Conservation (phyloP, 2,329 filamentous ascomycete genomes). For the Cladophialophora bantiana region DNA sequence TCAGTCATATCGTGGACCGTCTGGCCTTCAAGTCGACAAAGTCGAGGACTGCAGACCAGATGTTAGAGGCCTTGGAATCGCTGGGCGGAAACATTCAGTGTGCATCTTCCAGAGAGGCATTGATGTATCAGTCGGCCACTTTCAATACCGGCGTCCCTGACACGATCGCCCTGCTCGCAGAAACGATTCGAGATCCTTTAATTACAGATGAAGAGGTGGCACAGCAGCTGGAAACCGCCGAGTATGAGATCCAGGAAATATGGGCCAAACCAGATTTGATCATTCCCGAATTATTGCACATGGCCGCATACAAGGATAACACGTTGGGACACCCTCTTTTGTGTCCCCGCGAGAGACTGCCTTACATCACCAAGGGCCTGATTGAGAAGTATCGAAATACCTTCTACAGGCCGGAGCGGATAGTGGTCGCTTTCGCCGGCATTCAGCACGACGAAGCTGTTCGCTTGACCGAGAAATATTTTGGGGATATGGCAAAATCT, state of each 20-base stretch:
- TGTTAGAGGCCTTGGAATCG: slow-evolving; percentile 85
- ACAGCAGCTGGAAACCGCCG: slow-evolving; percentile 86
- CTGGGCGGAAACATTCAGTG: slow-evolving; percentile 97
- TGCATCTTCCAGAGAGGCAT: slow-evolving; percentile 88
- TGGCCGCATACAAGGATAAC: slow-evolving; percentile 94
- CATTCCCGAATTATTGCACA: slow-evolving; percentile 91
- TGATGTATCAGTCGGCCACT: slow-evolving; percentile 99
- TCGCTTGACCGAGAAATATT: slow-evolving; percentile 79
- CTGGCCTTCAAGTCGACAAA: slow-evolving; percentile 91
- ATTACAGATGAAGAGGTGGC: slow-evolving; percentile 87
- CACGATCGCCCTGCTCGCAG: slow-evolving; percentile 83
- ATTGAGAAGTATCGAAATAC: slow-evolving; percentile 79
- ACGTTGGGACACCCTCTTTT: slow-evolving; percentile 92
- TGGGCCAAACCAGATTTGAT: slow-evolving; percentile 98
- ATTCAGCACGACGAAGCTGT: slow-evolving; percentile 84
- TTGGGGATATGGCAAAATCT: slow-evolving; percentile 80
- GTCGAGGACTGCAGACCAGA: slow-evolving; percentile 75
- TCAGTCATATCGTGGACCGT: slow-evolving; percentile 95
- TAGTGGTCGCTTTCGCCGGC: slow-evolving; percentile 94
- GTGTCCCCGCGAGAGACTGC: slow-evolving; percentile 84
- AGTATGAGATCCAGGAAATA: slow-evolving; percentile 96
- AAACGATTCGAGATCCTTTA: slow-evolving; percentile 86
- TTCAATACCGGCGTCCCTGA: slow-evolving; percentile 91
- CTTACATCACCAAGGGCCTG: slow-evolving; percentile 73
- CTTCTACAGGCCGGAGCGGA: slow-evolving; percentile 88